These are phyloP conservation scores for Nakazawaea anatomiae DNA, from an alignment of 805 yeast species.

Conservation along the genomic window DNA sequence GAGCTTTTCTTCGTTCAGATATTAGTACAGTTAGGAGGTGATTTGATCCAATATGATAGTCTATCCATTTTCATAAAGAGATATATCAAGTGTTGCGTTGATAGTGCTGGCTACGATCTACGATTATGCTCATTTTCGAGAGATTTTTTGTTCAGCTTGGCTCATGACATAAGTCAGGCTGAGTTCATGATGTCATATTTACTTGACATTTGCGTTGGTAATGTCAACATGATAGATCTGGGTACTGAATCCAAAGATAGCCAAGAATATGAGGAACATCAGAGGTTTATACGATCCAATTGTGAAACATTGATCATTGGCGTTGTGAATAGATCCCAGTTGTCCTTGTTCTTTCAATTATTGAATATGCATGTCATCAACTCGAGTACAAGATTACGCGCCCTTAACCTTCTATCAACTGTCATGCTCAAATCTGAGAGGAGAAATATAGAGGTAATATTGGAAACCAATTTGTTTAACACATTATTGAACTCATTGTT, in stretches of 20 bases:
- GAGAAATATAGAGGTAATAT: slow-evolving; percentile 22
- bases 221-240: slow-evolving; percentile 13
- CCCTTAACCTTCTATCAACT: slow-evolving; percentile 32
- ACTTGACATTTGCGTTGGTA: slow-evolving; percentile 19
- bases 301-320: slow-evolving; percentile 32
- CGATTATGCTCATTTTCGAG: slow-evolving; percentile 27
- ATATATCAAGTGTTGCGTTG: slow-evolving; percentile 45
- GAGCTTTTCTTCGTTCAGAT: slow-evolving; percentile 35
- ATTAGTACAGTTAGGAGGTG: slow-evolving; percentile 28
- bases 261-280: slow-evolving; percentile 41
- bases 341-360: slow-evolving; percentile 24
- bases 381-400: slow-evolving; percentile 29
- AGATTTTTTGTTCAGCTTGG: slow-evolving; percentile 21
- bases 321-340: slow-evolving; percentile 12
- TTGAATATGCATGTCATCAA: slow-evolving; percentile 29
- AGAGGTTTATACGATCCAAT: slow-evolving; percentile 41
- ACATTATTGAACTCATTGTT: slow-evolving; percentile 31
- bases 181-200: slow-evolving; percentile 14
- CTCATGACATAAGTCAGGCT: slow-evolving; percentile 14
- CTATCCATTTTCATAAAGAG: slow-evolving; percentile 43
- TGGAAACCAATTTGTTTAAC: slow-evolving; percentile 29
- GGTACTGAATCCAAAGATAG: slow-evolving; percentile 12
- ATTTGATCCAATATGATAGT: slow-evolving; percentile 24
- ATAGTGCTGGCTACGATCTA: slow-evolving; percentile 50
- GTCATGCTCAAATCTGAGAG: slow-evolving; percentile 21